Conservation (phyloP, 768 basidiomycete species). For the Serendipita sp. region DNA sequence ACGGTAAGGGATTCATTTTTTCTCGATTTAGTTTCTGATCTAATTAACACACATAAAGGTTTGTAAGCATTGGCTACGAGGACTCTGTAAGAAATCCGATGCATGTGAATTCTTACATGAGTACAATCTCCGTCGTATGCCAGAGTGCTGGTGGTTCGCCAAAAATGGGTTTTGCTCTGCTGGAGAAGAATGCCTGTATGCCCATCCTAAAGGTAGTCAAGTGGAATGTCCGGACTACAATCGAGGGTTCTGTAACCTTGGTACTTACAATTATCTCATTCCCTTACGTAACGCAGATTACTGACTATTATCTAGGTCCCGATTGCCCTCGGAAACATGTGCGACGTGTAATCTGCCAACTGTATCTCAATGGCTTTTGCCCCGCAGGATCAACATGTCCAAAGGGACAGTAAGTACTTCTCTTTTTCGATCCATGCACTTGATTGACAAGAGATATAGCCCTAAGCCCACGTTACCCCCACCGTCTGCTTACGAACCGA, state of each 20-base stretch:
- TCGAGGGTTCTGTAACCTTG: constrained; percentile 87
- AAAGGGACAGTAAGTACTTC: constrained; percentile 62
- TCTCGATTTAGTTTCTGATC: constrained; percentile 25
- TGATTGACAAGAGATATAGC: constrained; percentile 25
- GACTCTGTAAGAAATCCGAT: constrained; percentile 95
- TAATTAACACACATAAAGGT: constrained; percentile 80
- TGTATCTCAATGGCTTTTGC: constrained; percentile 87
- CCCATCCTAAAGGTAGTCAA: constrained; percentile 80
- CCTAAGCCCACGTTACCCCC: constrained; percentile 62
- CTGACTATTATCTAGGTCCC: constrained; percentile 40
- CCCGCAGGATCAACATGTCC: constrained; percentile 78
- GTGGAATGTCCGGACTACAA: constrained; percentile 93
- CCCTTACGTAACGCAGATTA: background rate
- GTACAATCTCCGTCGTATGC: constrained; percentile 95
- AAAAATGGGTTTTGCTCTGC: constrained; percentile 96
- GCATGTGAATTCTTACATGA: constrained; percentile 98
- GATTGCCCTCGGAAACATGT: constrained; percentile 85
- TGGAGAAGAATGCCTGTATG: constrained; percentile 94
- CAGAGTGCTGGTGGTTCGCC: constrained; percentile 97
- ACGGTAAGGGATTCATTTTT: constrained; percentile 9
- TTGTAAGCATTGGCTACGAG: constrained; percentile 97
- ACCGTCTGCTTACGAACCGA: constrained; percentile 57
- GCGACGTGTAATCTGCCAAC: constrained; percentile 75
- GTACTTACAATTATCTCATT: constrained; percentile 25
- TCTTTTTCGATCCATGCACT: constrained; percentile 8